phyloP scores from a whole-genome alignment of 2,329 filamentous ascomycete genomes.

The Paradendryphiella salina region DNA sequence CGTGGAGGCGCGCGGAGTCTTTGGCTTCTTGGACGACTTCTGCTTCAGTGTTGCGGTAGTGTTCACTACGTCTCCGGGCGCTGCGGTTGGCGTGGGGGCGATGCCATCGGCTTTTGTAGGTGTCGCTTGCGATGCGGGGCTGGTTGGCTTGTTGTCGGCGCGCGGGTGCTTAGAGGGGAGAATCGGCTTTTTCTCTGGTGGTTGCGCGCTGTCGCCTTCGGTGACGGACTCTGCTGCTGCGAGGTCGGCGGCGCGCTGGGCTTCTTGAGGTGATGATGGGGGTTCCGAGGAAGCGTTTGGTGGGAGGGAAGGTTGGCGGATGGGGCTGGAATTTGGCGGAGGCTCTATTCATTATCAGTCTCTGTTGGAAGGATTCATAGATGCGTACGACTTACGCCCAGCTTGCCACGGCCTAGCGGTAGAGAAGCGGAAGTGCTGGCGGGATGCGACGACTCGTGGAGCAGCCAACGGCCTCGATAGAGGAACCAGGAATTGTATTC shows the following conservation, averaged over 20 bases:
- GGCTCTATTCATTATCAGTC: slow-evolving; percentile 11
- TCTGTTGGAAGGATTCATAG: background rate
- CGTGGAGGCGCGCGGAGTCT: slow-evolving; percentile 2
- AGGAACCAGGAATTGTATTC: slow-evolving; percentile 41
- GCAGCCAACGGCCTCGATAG: slow-evolving; percentile 49
- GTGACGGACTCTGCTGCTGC: slow-evolving; percentile 42
- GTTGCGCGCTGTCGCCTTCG: slow-evolving; percentile 40
- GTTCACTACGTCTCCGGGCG: slow-evolving; percentile 5
- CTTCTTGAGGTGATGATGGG: slow-evolving; percentile 40
- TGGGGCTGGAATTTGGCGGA: slow-evolving; percentile 36
- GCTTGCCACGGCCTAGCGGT: slow-evolving; percentile 33
- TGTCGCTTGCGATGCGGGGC: slow-evolving; percentile 10
- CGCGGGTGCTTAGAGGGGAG: slow-evolving; percentile 24
- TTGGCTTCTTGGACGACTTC: slow-evolving; percentile 7
- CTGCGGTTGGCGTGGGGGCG: slow-evolving; percentile 1
- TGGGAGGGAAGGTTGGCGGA: slow-evolving; percentile 22
- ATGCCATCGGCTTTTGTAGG: slow-evolving; percentile 2
- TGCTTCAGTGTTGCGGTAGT: slow-evolving; percentile 14
- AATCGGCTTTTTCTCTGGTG: slow-evolving; percentile 26
- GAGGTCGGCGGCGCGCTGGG: slow-evolving; percentile 36
- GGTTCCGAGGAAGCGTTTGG: slow-evolving; percentile 28
- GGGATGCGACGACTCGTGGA: slow-evolving; percentile 43
- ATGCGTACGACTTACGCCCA: slow-evolving; percentile 29
- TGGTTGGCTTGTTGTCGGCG: slow-evolving; percentile 9
- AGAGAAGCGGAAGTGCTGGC: slow-evolving; percentile 50